Evolutionary conservation across 257 asterid genomes (phyloP).

Genomic region (Paulownia fortunei): DNA sequence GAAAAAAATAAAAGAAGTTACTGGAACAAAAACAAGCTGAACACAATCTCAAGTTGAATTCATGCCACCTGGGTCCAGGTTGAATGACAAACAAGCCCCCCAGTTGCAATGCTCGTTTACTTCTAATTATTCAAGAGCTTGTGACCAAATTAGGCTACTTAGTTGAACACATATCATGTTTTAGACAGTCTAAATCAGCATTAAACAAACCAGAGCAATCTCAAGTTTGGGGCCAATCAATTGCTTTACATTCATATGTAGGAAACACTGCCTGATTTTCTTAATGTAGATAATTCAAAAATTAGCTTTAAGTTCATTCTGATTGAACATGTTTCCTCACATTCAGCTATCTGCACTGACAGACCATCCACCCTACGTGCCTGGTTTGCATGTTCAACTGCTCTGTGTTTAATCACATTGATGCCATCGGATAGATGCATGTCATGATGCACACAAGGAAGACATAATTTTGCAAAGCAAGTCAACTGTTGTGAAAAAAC

Average conservation of each 20-base stretch:
- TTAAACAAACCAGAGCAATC: not conserved
- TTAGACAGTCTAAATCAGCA: not conserved
- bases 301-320: not conserved
- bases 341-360: not conserved
- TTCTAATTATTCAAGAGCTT: not conserved
- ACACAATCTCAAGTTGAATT: constrained; percentile 5
- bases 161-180: not conserved
- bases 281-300: not conserved
- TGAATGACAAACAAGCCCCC: not conserved
- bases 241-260: not conserved
- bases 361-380: not conserved
- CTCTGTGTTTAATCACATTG: not conserved
- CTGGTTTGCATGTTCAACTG: not conserved
- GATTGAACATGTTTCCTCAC: not conserved
- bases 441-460: not conserved
- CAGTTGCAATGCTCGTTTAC: constrained; percentile 5
- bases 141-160: not conserved
- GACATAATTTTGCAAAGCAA: constrained; percentile 1
- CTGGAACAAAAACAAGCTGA: not conserved
- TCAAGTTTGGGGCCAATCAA: not conserved
- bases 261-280: not conserved
- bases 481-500: not conserved
- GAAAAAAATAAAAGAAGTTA: not conserved
- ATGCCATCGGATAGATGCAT: not conserved
- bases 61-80: not conserved